Evolutionary conservation across 768 basidiomycete species (phyloP).

Genomic region (Kwoniella sp.): DNA sequence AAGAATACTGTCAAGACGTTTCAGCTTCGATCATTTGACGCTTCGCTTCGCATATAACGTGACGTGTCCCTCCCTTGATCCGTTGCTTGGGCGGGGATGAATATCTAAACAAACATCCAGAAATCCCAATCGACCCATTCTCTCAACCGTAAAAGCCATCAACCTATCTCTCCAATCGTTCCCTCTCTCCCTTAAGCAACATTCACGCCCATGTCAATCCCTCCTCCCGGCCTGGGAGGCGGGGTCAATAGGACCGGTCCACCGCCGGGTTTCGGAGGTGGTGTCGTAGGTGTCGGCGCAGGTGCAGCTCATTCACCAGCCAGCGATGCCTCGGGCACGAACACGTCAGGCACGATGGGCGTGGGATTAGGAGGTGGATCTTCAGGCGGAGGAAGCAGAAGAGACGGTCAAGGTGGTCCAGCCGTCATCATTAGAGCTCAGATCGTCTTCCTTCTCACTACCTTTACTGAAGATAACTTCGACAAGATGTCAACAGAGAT

Average conservation of each 20-base stretch:
- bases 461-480: constrained; percentile 95
- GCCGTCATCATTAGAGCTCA: constrained; percentile 64
- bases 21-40: not conserved
- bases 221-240: constrained; percentile 52
- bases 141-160: not conserved
- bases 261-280: constrained; percentile 45
- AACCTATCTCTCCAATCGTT: not conserved
- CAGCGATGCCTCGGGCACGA: constrained; percentile 20
- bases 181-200: constrained; percentile 5
- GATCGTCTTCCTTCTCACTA: constrained; percentile 95
- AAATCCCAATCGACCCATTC: not conserved
- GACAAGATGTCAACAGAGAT: constrained; percentile 93
- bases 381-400: constrained; percentile 20
- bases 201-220: constrained; percentile 43
- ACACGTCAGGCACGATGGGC: not conserved
- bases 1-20: not conserved
- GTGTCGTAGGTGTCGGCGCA: constrained; percentile 18
- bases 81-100: constrained; percentile 26
- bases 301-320: constrained; percentile 17
- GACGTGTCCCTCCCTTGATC: constrained; percentile 22
- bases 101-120: constrained; percentile 19
- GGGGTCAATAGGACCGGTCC: constrained; percentile 46
- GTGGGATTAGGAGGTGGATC: constrained; percentile 3
- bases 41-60: constrained; percentile 5
- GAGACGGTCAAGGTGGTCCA: constrained; percentile 33